These are phyloP conservation scores for Penicillium concentricum DNA, from an alignment of 2,329 filamentous ascomycete genomes.

Conservation along the genomic window DNA sequence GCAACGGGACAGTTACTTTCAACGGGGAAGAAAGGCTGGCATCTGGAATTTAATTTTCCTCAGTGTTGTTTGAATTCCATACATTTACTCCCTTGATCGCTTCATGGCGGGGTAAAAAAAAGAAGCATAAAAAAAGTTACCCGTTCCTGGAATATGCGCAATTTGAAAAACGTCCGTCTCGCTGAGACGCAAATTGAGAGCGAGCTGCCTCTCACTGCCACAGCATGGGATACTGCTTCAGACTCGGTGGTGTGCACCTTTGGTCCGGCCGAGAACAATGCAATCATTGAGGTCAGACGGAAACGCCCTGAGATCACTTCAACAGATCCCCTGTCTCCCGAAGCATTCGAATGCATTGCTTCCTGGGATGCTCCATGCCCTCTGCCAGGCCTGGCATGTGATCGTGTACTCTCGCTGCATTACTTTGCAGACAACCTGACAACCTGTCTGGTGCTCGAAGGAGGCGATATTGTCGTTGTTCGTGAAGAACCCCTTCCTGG, in stretches of 20 bases:
- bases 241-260: slow-evolving; percentile 80
- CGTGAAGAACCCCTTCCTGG: slow-evolving; percentile 66
- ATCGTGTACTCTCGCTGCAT: slow-evolving; percentile 76
- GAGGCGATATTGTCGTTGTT: slow-evolving; percentile 86
- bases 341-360: slow-evolving; percentile 58
- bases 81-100: slow-evolving; percentile 16
- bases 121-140: slow-evolving; percentile 24
- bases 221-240: slow-evolving; percentile 79
- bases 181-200: slow-evolving; percentile 61
- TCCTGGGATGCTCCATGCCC: slow-evolving; percentile 88
- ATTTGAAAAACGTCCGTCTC: slow-evolving; percentile 76
- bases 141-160: slow-evolving; percentile 66
- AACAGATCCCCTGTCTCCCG: slow-evolving; percentile 42
- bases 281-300: slow-evolving; percentile 70
- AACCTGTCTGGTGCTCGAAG: slow-evolving; percentile 79
- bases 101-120: slow-evolving; percentile 38
- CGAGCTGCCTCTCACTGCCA: slow-evolving; percentile 66
- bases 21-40: not conserved
- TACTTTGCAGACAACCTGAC: slow-evolving; percentile 78
- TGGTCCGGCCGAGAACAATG: slow-evolving; percentile 70
- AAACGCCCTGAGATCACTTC: slow-evolving; percentile 37
- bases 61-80: not conserved
- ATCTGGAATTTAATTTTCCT: not conserved
- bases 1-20: not conserved
- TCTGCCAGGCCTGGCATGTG: slow-evolving; percentile 69